Percentiles rank a stretch among this genome's conserved stretches.
Evolutionary conservation across 371 early-diverging fungal species (phyloP).

Genomic region (Mucor irregularis): DNA sequence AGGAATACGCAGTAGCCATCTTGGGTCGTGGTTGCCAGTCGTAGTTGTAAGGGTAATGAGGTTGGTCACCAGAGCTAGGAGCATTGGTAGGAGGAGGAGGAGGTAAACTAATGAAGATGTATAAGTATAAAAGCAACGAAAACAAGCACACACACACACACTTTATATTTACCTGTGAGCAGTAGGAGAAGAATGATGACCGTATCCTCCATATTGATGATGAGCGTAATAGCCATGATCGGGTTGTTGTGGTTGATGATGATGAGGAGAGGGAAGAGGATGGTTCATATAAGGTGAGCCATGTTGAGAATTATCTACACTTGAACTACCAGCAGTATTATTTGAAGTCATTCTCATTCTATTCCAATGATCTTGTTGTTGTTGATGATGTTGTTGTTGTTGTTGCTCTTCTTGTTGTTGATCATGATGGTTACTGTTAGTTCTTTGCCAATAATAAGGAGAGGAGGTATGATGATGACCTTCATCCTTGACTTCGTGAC

Average conservation of each 20-base stretch:
- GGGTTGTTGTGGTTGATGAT: constrained; percentile 3
- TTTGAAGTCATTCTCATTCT: constrained; percentile 26
- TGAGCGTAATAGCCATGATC: neutral
- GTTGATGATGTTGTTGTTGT: constrained; percentile 1
- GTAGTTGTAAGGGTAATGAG: constrained; percentile 3
- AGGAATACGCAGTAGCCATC: neutral
- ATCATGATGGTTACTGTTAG: neutral
- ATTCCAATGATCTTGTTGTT: constrained; percentile 13
- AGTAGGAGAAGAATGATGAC: too few species aligned
- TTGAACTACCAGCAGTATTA: constrained; percentile 11
- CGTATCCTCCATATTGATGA: too few species aligned
- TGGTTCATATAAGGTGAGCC: constrained; percentile 24
- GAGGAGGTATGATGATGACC: constrained; percentile 2
- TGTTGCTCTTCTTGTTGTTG: constrained; percentile 1
- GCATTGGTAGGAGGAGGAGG: neutral
- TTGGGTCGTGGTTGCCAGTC: constrained; percentile 9
- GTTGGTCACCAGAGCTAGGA: neutral
- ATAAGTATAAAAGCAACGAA: too few species aligned
- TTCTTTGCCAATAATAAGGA: constrained; percentile 27
- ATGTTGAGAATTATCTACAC: constrained; percentile 21
- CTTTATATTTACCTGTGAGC: too few species aligned
- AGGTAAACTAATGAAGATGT: neutral
- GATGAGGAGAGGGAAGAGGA: constrained; percentile 7
- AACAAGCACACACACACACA: too few species aligned
- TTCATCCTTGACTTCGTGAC: constrained; percentile 1